Percentiles rank a stretch among this genome's conserved stretches.
Conservation (phyloP, 192 early-diverging fungal species). For the Backusella morwellensis region DNA sequence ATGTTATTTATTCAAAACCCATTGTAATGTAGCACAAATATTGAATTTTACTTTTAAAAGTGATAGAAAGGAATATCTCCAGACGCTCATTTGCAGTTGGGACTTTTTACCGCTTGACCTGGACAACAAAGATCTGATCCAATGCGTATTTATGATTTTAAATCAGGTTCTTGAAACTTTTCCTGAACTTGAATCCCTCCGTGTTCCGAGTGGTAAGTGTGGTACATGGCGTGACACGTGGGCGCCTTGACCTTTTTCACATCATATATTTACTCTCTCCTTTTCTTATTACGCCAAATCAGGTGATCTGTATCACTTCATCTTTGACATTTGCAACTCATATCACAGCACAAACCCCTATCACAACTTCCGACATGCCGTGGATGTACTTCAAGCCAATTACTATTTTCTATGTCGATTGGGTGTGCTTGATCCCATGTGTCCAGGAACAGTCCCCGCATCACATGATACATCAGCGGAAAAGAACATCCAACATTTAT, state of each 20-base stretch:
- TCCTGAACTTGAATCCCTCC: constrained; percentile 52
- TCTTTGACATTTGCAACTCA: constrained; percentile 34
- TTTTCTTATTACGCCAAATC: constrained; percentile 1
- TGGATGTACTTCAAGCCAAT: constrained; percentile 89
- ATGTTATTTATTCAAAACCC: background rate
- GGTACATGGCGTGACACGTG: constrained; percentile 8
- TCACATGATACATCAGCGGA: background rate
- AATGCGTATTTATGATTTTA: constrained; percentile 65
- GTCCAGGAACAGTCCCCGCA: background rate
- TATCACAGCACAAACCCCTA: constrained; percentile 75
- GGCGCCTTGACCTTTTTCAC: constrained; percentile 7
- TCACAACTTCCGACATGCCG: constrained; percentile 93
- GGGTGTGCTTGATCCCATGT: constrained; percentile 40
- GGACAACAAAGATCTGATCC: constrained; percentile 60
- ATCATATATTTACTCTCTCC: background rate
- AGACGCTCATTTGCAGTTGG: constrained; percentile 61
- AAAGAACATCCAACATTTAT: constrained; percentile 33
- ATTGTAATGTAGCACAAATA: background rate
- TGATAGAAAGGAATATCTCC: constrained; percentile 46
- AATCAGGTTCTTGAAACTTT: constrained; percentile 57
- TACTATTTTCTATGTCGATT: constrained; percentile 77
- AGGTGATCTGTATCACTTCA: constrained; percentile 6
- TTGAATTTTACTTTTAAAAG: constrained; percentile 7
- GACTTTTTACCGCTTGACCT: constrained; percentile 66
- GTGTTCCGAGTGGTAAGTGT: constrained; percentile 49